Conservation (phyloP, 1,284 basidiomycete species). For the Fomitopsis schrenkii region DNA sequence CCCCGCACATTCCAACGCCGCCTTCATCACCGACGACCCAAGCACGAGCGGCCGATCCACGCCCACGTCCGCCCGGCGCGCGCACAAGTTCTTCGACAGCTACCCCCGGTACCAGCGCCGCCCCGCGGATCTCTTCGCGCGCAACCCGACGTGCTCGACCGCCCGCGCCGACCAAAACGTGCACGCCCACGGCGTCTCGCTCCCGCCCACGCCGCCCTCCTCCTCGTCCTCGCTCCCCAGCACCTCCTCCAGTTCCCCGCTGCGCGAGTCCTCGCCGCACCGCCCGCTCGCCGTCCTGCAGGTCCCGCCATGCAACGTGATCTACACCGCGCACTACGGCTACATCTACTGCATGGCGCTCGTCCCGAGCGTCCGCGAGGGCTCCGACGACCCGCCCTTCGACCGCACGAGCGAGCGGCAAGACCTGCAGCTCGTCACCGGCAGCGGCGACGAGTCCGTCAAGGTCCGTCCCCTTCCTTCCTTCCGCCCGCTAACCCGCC, state of each 20-base stretch:
- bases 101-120: slow-evolving; percentile 67
- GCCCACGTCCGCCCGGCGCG: slow-evolving; percentile 30
- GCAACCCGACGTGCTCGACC: slow-evolving; percentile 37
- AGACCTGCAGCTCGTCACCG: slow-evolving; percentile 66
- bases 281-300: slow-evolving; percentile 36
- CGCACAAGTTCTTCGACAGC: slow-evolving; percentile 81
- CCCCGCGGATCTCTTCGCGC: slow-evolving; percentile 59
- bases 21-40: slow-evolving; percentile 15
- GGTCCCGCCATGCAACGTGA: slow-evolving; percentile 65
- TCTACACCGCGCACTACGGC: slow-evolving; percentile 89
- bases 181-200: slow-evolving; percentile 5
- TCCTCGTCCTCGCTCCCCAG: slow-evolving; percentile 11
- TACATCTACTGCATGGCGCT: slow-evolving; percentile 89
- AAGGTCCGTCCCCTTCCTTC: slow-evolving; percentile 47
- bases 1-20: slow-evolving; percentile 3
- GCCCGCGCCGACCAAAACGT: background rate
- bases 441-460: slow-evolving; percentile 86
- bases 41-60: slow-evolving; percentile 44
- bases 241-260: slow-evolving; percentile 8
- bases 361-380: slow-evolving; percentile 39
- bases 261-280: slow-evolving; percentile 25
- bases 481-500: background rate
- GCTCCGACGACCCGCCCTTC: slow-evolving; percentile 28
- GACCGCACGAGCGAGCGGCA: slow-evolving; percentile 26
- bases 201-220: slow-evolving; percentile 14